Base-by-base conservation (phyloP, 2,329 filamentous ascomycete species). In the Orbilia quercus region DNA sequence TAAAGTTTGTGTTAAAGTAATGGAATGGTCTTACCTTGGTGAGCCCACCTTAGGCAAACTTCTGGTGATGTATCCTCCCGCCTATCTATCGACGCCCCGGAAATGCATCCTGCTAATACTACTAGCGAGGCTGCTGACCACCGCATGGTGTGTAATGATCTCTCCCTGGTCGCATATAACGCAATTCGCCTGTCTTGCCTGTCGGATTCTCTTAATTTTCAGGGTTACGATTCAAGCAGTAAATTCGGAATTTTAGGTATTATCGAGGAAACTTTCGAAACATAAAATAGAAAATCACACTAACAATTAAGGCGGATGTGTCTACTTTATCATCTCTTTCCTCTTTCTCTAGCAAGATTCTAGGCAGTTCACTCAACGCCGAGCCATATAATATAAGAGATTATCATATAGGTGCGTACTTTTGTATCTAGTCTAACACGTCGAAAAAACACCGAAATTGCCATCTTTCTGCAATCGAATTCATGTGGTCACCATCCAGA, bases 21-120 rank as follows among this genome's bases (percentile, higher is more conserved):
- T 31, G 18, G 18, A 20, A 22, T 16, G 14, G n/a, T 45, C n/a
- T 14, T 53, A 73, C 67, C 59, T 65, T 73, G 67, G 20, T 65
- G 67, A n/a, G 67, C 59, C 69, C 69, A 67, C 47, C 69, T 66
- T 16, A 54, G 31, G 22, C 69, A 74, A 22, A 55, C 4, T 16
- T 23, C 44, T 77, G 81, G 78, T 76, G 62, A 57, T 36, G 36
- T 44, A 18, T 72, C 67, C 38, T 72, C 44, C 20, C 67, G 47
- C 18, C 44, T 65, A 20, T 59, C 31, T 54, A 64, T 51, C 38
- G 59, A 28, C 31, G 40, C 25, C 9, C 57, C 51, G 23, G 42
- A 25, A 25, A 34, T 20, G 50, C 11, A 55, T 44, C 48, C 51
- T 42, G 18, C 65, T 48, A 69, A 18, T 31, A 36, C 45, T 20